Evolutionary conservation across 176 grass and related monocot species (phyloP).

Genomic region (Tuctoria greenei): DNA sequence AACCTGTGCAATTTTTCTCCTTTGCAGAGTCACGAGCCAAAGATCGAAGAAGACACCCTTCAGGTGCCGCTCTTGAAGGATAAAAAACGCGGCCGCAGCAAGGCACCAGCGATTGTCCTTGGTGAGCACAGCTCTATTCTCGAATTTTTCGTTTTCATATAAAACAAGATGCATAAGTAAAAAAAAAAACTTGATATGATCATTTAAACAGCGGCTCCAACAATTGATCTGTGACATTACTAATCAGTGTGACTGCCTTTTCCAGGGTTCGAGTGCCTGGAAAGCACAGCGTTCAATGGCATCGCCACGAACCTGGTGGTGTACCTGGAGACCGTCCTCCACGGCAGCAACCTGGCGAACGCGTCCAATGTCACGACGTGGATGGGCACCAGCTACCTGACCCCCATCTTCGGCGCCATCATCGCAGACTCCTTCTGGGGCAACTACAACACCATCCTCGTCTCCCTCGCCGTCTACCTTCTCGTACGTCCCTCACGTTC

Average conservation of each 20-base stretch:
- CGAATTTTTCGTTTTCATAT: neutral
- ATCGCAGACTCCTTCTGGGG: constrained; percentile 60
- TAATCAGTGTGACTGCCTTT: neutral
- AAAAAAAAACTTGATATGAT: too few species aligned
- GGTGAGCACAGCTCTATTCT: constrained; percentile 27
- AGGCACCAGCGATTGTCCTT: constrained; percentile 36
- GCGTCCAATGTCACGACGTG: constrained; percentile 55
- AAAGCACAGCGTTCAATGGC: constrained; percentile 59
- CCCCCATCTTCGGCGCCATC: constrained; percentile 60
- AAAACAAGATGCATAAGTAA: neutral
- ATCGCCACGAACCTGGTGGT: constrained; percentile 56
- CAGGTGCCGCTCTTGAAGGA: constrained; percentile 39
- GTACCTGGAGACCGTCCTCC: constrained; percentile 56
- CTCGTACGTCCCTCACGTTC: constrained; percentile 9
- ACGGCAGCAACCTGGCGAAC: constrained; percentile 48
- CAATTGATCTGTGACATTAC: neutral
- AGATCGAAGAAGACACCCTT: constrained; percentile 19
- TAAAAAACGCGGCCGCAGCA: constrained; percentile 25
- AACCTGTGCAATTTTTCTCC: neutral
- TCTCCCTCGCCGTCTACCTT: constrained; percentile 56
- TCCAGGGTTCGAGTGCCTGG: constrained; percentile 60
- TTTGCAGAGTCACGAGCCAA: constrained; percentile 27
- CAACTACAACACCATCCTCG: constrained; percentile 58
- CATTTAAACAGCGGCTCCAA: too few species aligned
- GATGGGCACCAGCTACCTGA: constrained; percentile 56